Percentiles rank a stretch among this genome's conserved stretches.
phyloP scores from a whole-genome alignment of 2,329 filamentous ascomycete species.

The Capronia epimyces region DNA sequence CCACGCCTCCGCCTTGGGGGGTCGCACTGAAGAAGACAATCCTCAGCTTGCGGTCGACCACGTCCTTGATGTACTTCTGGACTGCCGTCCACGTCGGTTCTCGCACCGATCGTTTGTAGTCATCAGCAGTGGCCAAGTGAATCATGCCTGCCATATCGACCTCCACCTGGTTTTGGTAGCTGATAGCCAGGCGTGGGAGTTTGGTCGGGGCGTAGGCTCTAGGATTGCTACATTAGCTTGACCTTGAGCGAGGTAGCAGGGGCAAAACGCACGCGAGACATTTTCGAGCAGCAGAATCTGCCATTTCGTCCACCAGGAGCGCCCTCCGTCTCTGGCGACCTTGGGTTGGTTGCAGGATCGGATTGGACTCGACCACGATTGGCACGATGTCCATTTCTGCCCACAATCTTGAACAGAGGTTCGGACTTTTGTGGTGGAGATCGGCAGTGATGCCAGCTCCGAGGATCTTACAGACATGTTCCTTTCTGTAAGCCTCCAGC shows the following conservation, averaged over 20 bases:
- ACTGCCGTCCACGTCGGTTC: constrained; percentile 61
- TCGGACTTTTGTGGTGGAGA: constrained; percentile 57
- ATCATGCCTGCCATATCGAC: constrained; percentile 64
- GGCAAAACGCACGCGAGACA: constrained; percentile 59
- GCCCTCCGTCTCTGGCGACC: constrained; percentile 15
- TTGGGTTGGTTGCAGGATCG: constrained; percentile 34
- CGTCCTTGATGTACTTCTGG: constrained; percentile 56
- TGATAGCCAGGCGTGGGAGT: constrained; percentile 61
- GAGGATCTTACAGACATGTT: constrained; percentile 58
- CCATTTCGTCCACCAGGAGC: constrained; percentile 64
- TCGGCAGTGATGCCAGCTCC: constrained; percentile 63
- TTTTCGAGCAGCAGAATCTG: constrained; percentile 74
- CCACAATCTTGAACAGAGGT: constrained; percentile 67
- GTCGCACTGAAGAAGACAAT: constrained; percentile 76
- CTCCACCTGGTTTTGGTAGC: constrained; percentile 62
- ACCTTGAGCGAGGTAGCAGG: background rate
- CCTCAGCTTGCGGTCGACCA: constrained; percentile 60
- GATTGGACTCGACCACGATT: constrained; percentile 52
- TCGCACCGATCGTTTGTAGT: constrained; percentile 59
- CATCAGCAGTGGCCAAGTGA: constrained; percentile 51
- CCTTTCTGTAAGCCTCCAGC: constrained; percentile 16
- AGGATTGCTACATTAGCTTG: constrained; percentile 1
- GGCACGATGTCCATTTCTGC: constrained; percentile 70
- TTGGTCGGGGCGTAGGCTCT: constrained; percentile 69
- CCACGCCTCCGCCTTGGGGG: constrained; percentile 76